Percentiles rank a stretch among this genome's conserved stretches.
phyloP scores from a whole-genome alignment of 768 basidiomycete species.

The Rhodotorula sphaerocarpa region DNA sequence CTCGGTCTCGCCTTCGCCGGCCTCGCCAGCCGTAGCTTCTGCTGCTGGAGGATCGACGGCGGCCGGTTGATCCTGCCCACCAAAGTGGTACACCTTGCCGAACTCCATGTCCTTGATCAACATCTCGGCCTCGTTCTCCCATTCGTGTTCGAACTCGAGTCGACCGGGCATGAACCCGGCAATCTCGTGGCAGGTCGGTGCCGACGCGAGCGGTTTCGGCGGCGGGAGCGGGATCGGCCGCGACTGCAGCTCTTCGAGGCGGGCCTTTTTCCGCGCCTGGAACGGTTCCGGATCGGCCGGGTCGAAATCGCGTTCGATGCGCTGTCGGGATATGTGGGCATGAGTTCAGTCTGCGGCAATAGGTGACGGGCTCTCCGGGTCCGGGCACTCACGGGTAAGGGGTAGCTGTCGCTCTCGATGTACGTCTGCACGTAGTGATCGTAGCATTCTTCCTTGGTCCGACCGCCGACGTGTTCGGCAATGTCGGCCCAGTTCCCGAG shows the following conservation, averaged over 20 bases:
- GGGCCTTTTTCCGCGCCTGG: constrained; percentile 75
- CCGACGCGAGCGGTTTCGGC: constrained; percentile 73
- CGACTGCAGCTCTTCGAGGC: constrained; percentile 67
- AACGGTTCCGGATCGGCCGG: constrained; percentile 70
- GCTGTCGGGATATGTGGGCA: not conserved
- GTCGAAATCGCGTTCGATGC: constrained; percentile 13
- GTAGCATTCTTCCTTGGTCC: constrained; percentile 87
- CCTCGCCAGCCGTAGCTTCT: constrained; percentile 23
- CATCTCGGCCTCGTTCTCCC: constrained; percentile 94
- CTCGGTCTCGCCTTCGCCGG: constrained; percentile 15
- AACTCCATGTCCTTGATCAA: constrained; percentile 93
- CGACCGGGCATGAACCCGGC: constrained; percentile 88
- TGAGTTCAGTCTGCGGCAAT: not conserved
- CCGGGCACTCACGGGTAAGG: constrained; percentile 58
- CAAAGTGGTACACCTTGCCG: constrained; percentile 73
- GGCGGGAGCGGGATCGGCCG: constrained; percentile 44
- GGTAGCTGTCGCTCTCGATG: constrained; percentile 68
- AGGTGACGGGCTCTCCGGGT: constrained; percentile 19
- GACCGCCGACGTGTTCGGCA: constrained; percentile 71
- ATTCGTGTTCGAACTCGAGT: constrained; percentile 95
- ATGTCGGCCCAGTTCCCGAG: constrained; percentile 96
- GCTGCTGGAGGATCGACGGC: constrained; percentile 40
- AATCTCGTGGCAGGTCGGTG: constrained; percentile 83
- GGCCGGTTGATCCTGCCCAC: constrained; percentile 60
- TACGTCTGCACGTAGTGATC: constrained; percentile 77